A percentile compares a stretch with the other conserved stretches of the same genome.
phyloP scores from a whole-genome alignment of 2,329 filamentous ascomycete species.

The Rachicladosporium sp. region DNA sequence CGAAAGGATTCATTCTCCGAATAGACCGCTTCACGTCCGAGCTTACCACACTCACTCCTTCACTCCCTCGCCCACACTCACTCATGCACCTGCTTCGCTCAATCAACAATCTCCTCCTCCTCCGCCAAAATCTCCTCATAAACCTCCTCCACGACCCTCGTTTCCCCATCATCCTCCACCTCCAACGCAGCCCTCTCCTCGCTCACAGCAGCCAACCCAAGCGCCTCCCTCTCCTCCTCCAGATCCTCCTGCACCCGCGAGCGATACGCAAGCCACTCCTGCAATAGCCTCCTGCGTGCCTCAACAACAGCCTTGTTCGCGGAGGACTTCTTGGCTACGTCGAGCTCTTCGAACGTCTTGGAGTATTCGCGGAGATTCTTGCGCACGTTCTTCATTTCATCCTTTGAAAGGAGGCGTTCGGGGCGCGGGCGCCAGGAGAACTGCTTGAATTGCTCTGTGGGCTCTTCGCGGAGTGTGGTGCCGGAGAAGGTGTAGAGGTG shows the following conservation, averaged over 20 bases:
- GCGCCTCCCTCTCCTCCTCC: slow-evolving; percentile 54
- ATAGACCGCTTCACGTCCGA: too few relatives aligned
- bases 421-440: slow-evolving; percentile 89
- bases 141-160: slow-evolving; percentile 51
- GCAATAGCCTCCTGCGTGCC: slow-evolving; percentile 64
- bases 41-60: too few relatives aligned
- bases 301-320: slow-evolving; percentile 92
- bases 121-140: slow-evolving; percentile 87
- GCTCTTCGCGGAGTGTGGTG: slow-evolving; percentile 76
- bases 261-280: slow-evolving; percentile 84
- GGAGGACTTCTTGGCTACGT: slow-evolving; percentile 82
- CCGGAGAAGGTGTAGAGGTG: slow-evolving; percentile 96
- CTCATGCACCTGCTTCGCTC: slow-evolving; percentile 1
- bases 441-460: slow-evolving; percentile 95
- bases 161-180: slow-evolving; percentile 34
- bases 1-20: too few relatives aligned
- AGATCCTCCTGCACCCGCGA: slow-evolving; percentile 59
- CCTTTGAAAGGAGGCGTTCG: slow-evolving; percentile 76
- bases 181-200: slow-evolving; percentile 48
- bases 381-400: slow-evolving; percentile 94
- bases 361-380: slow-evolving; percentile 98
- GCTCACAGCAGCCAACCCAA: slow-evolving; percentile 54
- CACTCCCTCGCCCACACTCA: too few relatives aligned
- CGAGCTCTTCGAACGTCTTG: slow-evolving; percentile 87
- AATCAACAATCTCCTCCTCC: slow-evolving; percentile 62